Evolutionary conservation across 2,329 filamentous ascomycete species (phyloP).

Genomic region (Elsinoe perseae): DNA sequence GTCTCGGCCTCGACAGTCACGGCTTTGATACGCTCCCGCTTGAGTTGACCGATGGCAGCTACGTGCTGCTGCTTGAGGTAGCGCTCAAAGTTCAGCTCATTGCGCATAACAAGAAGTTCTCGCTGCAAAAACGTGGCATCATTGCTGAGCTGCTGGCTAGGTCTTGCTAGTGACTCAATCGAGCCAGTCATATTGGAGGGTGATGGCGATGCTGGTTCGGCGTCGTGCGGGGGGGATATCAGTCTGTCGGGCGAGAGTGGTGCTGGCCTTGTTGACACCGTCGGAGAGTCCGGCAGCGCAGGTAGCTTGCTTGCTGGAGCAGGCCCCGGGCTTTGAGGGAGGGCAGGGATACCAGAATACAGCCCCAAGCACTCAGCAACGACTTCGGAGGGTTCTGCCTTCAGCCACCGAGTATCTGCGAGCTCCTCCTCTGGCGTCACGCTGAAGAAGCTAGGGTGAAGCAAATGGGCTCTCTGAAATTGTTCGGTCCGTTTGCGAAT

Average conservation of each 20-base stretch:
- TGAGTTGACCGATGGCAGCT: constrained; percentile 69
- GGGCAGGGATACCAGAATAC: constrained; percentile 41
- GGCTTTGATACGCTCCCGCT: constrained; percentile 65
- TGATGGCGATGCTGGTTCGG: constrained; percentile 1
- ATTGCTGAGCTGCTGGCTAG: constrained; percentile 10
- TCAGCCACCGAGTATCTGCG: constrained; percentile 70
- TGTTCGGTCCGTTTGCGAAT: constrained; percentile 68
- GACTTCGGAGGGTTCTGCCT: constrained; percentile 70
- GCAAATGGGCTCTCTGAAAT: constrained; percentile 62
- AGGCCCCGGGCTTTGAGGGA: constrained; percentile 40
- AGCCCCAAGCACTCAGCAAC: constrained; percentile 71
- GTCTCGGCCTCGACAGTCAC: constrained; percentile 74
- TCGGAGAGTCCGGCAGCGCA: constrained; percentile 35
- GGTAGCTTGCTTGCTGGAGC: constrained; percentile 41
- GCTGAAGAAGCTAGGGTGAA: constrained; percentile 80
- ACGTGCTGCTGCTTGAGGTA: constrained; percentile 80
- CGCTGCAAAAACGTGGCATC: constrained; percentile 55
- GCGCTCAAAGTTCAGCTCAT: constrained; percentile 74
- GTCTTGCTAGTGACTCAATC: constrained; percentile 7
- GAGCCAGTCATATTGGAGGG: constrained; percentile 10
- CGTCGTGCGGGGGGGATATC: background rate
- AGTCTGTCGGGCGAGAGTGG: constrained; percentile 1
- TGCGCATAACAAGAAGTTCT: constrained; percentile 67
- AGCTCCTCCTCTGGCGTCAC: constrained; percentile 73
- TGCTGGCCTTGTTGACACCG: constrained; percentile 21